Base-by-base conservation (phyloP, 1,139 yeast genomes). In the Nadsonia starkeyi-henricii region DNA sequence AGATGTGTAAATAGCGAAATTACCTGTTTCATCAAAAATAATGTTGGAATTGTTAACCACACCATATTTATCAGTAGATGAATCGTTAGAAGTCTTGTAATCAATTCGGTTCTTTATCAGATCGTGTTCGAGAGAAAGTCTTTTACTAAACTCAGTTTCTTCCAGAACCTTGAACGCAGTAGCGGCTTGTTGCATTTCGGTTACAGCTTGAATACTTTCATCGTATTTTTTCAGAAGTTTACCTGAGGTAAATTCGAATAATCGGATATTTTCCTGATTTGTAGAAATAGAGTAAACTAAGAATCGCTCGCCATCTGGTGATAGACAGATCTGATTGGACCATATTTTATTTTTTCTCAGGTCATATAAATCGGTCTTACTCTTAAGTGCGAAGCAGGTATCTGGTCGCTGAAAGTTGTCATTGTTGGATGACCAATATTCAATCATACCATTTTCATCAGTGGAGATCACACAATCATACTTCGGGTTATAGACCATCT, bases 281-380 rank as follows among this genome's bases (percentile, higher is more conserved):
- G 68, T 70, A 1, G 72, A 66, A 28, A 54, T 50, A 1, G 72
- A 61, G 21, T 58, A 50, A 1, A 62, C 62, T 44, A 66, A 65
- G 21, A 59, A 59, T 23, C 54, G 57, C 7, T 53, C 51, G 2
- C 59, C 62, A 47, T 63, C 61, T 2, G 61, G 62, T 13, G 65
- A 57, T 17, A 67, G 50, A 5, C 53, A 48, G 18, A 68, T 44
- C 2, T 56, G 48, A 2, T 58, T 47, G 0, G 66, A 62, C 2
- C 53, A 46, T 1, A 65, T 54, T 53, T 68, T 68, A 41, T 54
- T 45, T 50, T 68, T 70, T 20, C 69, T 63, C 47, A 72, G 59
- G 20, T 66, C 69, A 52, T 69, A 69, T 42, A 74, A 57, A 52
- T 71, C 70, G 0, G 78, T 74, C 44, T 65, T 62, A 20, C 73